Conservation (phyloP, 2,329 filamentous ascomycete genomes). For the Chaetomiaceae sp. region DNA sequence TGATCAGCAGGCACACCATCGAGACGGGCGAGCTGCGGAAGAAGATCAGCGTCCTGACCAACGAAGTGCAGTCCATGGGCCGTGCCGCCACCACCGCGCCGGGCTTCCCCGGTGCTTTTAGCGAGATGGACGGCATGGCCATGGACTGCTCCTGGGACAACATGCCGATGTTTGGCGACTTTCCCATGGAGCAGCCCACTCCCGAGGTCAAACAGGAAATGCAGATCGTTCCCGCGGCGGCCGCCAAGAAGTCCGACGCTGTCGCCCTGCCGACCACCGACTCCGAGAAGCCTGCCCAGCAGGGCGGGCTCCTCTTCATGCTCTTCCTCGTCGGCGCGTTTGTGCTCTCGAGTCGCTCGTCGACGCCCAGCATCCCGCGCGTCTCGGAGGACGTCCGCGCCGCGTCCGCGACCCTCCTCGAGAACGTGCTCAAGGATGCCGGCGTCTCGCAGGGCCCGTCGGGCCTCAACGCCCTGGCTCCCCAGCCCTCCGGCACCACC, state of each 20-base stretch:
- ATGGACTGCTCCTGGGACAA: conserved; percentile 82
- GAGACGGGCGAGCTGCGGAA: conserved; percentile 90
- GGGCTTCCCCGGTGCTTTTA: conserved; percentile 66
- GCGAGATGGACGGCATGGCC: conserved; percentile 76
- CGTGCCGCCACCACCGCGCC: conserved; percentile 56
- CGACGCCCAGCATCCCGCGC: conserved; percentile 66
- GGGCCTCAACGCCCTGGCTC: conserved; percentile 41
- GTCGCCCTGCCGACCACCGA: conserved; percentile 40
- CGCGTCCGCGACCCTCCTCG: conserved; percentile 70
- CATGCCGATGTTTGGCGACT: conserved; percentile 72
- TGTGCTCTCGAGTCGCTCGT: conserved; percentile 78
- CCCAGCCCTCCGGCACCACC: conserved; percentile 47
- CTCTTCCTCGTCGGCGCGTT: conserved; percentile 95
- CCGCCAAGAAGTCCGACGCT: conserved; percentile 52
- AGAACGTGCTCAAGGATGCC: conserved; percentile 78
- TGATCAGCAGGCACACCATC: conserved; percentile 81
- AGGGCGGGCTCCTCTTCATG: conserved; percentile 85
- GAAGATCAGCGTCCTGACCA: conserved; percentile 78
- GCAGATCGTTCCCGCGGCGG: conserved; percentile 45
- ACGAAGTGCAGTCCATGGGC: conserved; percentile 68
- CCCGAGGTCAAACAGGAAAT: conserved; percentile 57
- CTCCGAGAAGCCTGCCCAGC: conserved; percentile 62
- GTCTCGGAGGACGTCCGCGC: conserved; percentile 78
- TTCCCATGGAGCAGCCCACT: conserved; percentile 50
- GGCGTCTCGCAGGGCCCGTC: conserved; percentile 51